Conservation (phyloP, 495 filamentous ascomycete genomes). For the Aspergillus campestris region DNA sequence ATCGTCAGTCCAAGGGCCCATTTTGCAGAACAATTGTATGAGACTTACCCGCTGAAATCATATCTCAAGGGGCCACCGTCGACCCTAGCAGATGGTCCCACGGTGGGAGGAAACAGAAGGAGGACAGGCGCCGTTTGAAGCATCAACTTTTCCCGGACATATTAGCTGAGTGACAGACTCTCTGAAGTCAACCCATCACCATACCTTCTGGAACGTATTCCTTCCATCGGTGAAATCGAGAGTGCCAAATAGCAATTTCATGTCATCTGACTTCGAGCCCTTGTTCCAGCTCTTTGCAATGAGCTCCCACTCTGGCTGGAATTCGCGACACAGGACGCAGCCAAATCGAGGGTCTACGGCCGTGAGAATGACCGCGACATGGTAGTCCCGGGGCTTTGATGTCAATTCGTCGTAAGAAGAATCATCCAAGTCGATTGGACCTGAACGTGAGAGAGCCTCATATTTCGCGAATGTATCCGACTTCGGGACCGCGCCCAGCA, state of each 20-base stretch:
- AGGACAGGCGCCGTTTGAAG: slow-evolving; percentile 93
- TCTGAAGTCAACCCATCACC: slow-evolving; percentile 3
- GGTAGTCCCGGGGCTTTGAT: slow-evolving; percentile 70
- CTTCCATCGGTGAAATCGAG: slow-evolving; percentile 85
- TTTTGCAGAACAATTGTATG: no score
- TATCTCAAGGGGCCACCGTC: slow-evolving; percentile 65
- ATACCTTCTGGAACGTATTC: slow-evolving; percentile 80
- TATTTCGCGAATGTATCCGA: slow-evolving; percentile 54
- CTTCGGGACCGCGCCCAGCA: slow-evolving; percentile 19
- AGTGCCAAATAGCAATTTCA: slow-evolving; percentile 71
- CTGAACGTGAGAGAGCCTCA: slow-evolving; percentile 54
- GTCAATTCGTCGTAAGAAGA: slow-evolving; percentile 66
- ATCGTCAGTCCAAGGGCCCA: background rate
- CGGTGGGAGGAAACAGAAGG: slow-evolving; percentile 78
- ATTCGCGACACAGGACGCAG: slow-evolving; percentile 79
- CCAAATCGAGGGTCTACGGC: slow-evolving; percentile 79
- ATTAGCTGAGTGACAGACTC: slow-evolving; percentile 3
- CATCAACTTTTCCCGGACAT: slow-evolving; percentile 54
- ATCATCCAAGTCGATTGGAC: slow-evolving; percentile 71
- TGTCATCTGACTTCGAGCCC: slow-evolving; percentile 63
- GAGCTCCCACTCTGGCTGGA: slow-evolving; percentile 91
- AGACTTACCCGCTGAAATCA: slow-evolving; percentile 76
- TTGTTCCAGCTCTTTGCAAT: slow-evolving; percentile 80
- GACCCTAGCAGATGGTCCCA: slow-evolving; percentile 69
- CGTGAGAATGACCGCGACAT: slow-evolving; percentile 74